Evolutionary conservation across 2,329 filamentous ascomycete genomes (phyloP).

Genomic region (Chaetomiaceae sp.): DNA sequence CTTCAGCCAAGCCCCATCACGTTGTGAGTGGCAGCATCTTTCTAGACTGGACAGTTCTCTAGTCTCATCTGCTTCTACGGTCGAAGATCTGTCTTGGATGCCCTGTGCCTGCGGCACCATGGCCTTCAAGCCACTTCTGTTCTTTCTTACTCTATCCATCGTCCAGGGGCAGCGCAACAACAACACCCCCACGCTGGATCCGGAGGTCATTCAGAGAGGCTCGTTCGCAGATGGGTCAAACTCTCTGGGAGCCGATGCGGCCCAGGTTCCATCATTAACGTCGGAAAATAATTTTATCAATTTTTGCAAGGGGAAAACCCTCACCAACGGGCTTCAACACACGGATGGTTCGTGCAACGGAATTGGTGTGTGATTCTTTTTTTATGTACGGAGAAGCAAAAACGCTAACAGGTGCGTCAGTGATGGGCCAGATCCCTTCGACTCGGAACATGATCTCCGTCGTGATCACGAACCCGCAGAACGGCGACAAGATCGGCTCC

Average conservation of each 20-base stretch:
- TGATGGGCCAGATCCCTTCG: slow-evolving; percentile 56
- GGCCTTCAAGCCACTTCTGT: slow-evolving; percentile 27
- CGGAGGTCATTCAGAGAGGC: slow-evolving; percentile 30
- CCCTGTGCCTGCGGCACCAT: slow-evolving; percentile 23
- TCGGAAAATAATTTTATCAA: slow-evolving; percentile 56
- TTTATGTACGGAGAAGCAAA: neutral
- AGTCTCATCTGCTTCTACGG: too few relatives aligned
- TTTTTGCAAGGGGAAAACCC: slow-evolving; percentile 49
- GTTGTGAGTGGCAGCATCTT: slow-evolving; percentile 1
- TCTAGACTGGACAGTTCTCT: too few relatives aligned
- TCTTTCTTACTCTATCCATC: slow-evolving; percentile 27
- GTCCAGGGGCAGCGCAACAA: slow-evolving; percentile 25
- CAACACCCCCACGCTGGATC: slow-evolving; percentile 15
- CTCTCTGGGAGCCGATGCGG: slow-evolving; percentile 30
- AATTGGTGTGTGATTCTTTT: slow-evolving; percentile 43
- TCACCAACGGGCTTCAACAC: slow-evolving; percentile 58
- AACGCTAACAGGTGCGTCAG: slow-evolving; percentile 27
- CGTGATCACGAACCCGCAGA: slow-evolving; percentile 47
- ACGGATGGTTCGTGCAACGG: slow-evolving; percentile 58
- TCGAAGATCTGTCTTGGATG: neutral
- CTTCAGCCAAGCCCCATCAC: too few relatives aligned
- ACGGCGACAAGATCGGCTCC: slow-evolving; percentile 42
- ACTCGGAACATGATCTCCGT: slow-evolving; percentile 51
- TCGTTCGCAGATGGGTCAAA: slow-evolving; percentile 33
- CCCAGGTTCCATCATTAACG: slow-evolving; percentile 28